Evolutionary conservation across 2,329 filamentous ascomycete genomes (phyloP), one percentile per base, ranked within the genome.

Genomic region (Nigrospora osmanthi): DNA sequence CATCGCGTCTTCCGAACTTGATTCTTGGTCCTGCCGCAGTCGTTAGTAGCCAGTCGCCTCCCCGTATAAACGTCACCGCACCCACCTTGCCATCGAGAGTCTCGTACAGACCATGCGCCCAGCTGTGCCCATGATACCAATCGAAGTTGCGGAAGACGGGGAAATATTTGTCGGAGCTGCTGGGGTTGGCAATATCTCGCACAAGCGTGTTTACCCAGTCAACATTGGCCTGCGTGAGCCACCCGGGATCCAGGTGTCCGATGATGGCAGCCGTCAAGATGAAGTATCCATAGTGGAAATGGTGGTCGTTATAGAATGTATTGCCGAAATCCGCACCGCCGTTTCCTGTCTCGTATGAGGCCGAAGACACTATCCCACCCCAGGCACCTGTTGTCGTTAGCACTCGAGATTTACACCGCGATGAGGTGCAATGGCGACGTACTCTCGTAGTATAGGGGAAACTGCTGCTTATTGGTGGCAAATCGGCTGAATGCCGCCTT

Each of bases 51-150:
- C 31, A 43, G 16, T 12, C 17, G 16, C 15, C 13, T n/a, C 2
- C 6, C 23, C 7, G 11, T n/a, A 38, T 10, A 28, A 28, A n/a
- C 32, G 14, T 28, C 19, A 30, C 16, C 9, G 16, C 5, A 34
- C 55, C 43, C 39, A 70, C 81, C 67, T 90, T 90, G 49, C 87
- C 87, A 60, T 91, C 85, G 45, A 69, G 70, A 34, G 77, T 73
- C 49, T 85, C 78, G 55, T 80, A 87, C 6, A 91, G 66, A 1
- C 87, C 87, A 45, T 88, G 89, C 3, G 91, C 91, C 89, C 91
- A 96, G 47, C 85, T 89, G 71, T 97, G 93, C 2, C 91, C 93
- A 58, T 94, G 82, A 63, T 83, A 97, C 88, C 89, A 96, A 65
- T 97, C 93, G 58, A 96, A 97, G 46, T 73, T 80, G 40, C 93